A percentile compares a stretch with the other conserved stretches of the same genome.
Conservation (phyloP, 148 eudicot genomes). For the Amaranthus palmeri region DNA sequence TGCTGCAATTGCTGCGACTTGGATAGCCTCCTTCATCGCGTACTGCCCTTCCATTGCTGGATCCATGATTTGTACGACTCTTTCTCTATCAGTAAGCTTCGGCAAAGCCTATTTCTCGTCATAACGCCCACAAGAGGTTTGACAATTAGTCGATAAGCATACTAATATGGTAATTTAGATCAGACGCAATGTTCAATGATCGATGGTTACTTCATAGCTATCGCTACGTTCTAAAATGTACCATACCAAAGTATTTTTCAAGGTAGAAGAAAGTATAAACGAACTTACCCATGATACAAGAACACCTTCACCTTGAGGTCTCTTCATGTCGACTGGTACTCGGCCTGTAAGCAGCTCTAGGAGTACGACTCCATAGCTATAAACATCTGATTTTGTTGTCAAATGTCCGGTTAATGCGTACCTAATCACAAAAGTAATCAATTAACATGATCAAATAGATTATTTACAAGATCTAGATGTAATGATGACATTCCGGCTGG, state of each 20-base stretch:
- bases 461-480: too few relatives aligned
- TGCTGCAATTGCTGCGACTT: slow-evolving; percentile 94
- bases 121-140: background rate
- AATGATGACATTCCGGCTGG: too few relatives aligned
- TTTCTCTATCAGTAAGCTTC: slow-evolving; percentile 78
- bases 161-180: background rate
- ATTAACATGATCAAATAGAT: too few relatives aligned
- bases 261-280: background rate
- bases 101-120: slow-evolving; percentile 62
- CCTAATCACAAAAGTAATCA: slow-evolving; percentile 32
- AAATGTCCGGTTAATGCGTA: slow-evolving; percentile 92
- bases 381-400: slow-evolving; percentile 93
- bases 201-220: background rate
- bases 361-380: slow-evolving; percentile 94
- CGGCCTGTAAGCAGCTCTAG: slow-evolving; percentile 89
- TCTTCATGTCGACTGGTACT: slow-evolving; percentile 86
- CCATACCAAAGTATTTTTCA: too few relatives aligned
- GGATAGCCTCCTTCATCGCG: slow-evolving; percentile 75
- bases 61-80: slow-evolving; percentile 81
- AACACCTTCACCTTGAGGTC: slow-evolving; percentile 81
- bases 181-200: background rate
- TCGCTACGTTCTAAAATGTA: too few relatives aligned
- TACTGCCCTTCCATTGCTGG: slow-evolving; percentile 80
- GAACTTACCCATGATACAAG: slow-evolving; percentile 89
- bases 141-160: background rate